phyloP scores from a whole-genome alignment of 768 basidiomycete genomes.

The Termitomyces sp. region DNA sequence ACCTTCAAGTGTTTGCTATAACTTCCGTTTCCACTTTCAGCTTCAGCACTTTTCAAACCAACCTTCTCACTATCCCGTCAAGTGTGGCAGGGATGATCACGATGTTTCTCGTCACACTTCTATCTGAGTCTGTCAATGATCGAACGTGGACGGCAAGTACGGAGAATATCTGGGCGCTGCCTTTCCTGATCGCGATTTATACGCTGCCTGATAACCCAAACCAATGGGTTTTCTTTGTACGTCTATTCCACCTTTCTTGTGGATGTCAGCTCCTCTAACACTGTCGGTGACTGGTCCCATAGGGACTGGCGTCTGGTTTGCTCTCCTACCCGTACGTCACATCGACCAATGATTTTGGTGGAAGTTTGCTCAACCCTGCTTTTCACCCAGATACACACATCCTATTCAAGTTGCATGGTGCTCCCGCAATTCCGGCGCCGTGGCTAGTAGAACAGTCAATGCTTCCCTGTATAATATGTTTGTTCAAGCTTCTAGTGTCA shows the following conservation, averaged over 20 bases:
- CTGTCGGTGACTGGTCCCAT: background rate
- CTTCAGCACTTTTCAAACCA: slow-evolving; percentile 57
- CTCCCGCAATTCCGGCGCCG: slow-evolving; percentile 56
- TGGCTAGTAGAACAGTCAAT: slow-evolving; percentile 56
- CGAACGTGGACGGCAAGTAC: slow-evolving; percentile 51
- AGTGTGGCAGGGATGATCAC: slow-evolving; percentile 46
- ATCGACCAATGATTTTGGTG: background rate
- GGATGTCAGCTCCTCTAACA: background rate
- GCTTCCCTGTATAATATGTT: slow-evolving; percentile 61
- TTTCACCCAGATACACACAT: slow-evolving; percentile 34
- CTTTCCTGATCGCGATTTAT: slow-evolving; percentile 56
- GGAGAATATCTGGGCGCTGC: slow-evolving; percentile 56
- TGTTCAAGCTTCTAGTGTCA: slow-evolving; percentile 38
- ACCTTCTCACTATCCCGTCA: slow-evolving; percentile 57
- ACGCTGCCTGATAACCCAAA: slow-evolving; percentile 43
- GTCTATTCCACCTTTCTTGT: slow-evolving; percentile 13
- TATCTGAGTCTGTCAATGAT: slow-evolving; percentile 52
- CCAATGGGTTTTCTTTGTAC: slow-evolving; percentile 51
- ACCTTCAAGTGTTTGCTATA: too few species aligned
- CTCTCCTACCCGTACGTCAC: slow-evolving; percentile 38
- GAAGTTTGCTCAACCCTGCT: background rate
- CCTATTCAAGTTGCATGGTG: slow-evolving; percentile 58
- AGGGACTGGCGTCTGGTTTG: slow-evolving; percentile 41
- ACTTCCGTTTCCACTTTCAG: slow-evolving; percentile 23
- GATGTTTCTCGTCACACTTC: slow-evolving; percentile 45